Evolutionary conservation across 352 stramenopile genomes (phyloP).

Genomic region (Phytophthora sansomeana): DNA sequence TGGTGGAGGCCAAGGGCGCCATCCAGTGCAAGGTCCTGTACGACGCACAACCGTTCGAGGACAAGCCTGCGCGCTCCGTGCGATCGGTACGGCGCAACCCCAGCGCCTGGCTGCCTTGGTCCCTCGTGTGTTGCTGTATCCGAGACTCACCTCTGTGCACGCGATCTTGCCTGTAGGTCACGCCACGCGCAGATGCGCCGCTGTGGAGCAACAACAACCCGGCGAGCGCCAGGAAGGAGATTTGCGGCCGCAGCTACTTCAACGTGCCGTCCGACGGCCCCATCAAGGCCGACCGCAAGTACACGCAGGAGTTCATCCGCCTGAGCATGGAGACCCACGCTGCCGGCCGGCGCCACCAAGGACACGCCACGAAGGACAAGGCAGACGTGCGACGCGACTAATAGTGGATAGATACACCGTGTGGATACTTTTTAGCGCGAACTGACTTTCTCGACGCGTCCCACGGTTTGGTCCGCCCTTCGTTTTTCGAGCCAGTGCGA

Average conservation of each 20-base stretch:
- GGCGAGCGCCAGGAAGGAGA: conserved; percentile 45
- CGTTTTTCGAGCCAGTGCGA: conserved; percentile 11
- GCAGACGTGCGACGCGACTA: conserved; percentile 9
- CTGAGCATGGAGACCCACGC: conserved; percentile 57
- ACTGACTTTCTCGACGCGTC: conserved; percentile 15
- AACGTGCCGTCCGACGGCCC: conserved; percentile 58
- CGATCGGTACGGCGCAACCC: conserved; percentile 47
- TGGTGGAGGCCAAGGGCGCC: conserved; percentile 56
- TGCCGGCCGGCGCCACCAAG: conserved; percentile 33
- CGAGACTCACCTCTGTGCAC: neutral
- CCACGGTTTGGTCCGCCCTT: conserved; percentile 20
- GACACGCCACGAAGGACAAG: conserved; percentile 5
- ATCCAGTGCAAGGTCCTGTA: conserved; percentile 69
- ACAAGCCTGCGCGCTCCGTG: conserved; percentile 35
- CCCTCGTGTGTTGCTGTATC: neutral
- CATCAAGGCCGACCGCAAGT: conserved; percentile 64
- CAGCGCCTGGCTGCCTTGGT: neutral
- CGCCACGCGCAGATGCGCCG: conserved; percentile 35
- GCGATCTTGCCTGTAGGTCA: conserved; percentile 32
- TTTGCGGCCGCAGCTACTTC: conserved; percentile 55
- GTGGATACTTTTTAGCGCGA: conserved; percentile 17
- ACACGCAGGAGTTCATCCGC: conserved; percentile 75
- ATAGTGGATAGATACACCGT: neutral
- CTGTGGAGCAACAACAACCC: conserved; percentile 66
- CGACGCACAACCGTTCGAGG: conserved; percentile 56